These are phyloP conservation scores for Agapanthus africanus DNA, from an alignment of 106 monocot genomes.

Conservation along the genomic window DNA sequence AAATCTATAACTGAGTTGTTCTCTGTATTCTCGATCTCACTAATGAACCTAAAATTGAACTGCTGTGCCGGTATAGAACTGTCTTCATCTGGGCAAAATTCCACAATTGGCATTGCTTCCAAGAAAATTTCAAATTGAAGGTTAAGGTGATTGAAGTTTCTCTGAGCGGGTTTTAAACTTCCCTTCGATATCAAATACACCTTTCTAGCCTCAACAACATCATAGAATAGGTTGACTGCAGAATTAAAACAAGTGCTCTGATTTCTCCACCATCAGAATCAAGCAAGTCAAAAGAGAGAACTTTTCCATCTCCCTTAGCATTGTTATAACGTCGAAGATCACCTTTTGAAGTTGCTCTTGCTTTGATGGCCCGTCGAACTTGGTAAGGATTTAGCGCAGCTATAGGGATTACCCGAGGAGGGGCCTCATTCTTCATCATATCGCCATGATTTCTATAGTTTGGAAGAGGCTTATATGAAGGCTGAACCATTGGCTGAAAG, in stretches of 20 bases:
- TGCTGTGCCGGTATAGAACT: constrained; percentile 69
- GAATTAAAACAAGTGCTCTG: constrained; percentile 83
- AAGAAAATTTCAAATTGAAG: constrained; percentile 90
- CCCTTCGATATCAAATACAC: constrained; percentile 87
- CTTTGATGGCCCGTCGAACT: constrained; percentile 87
- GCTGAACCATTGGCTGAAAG: constrained; percentile 60
- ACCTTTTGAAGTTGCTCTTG: constrained; percentile 79
- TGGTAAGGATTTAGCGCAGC: constrained; percentile 87
- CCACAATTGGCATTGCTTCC: constrained; percentile 61
- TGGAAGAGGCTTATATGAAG: constrained; percentile 83
- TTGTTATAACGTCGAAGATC: constrained; percentile 78
- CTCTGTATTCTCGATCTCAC: constrained; percentile 60
- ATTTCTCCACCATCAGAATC: constrained; percentile 97
- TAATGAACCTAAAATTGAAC: constrained; percentile 69
- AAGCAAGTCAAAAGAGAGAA: constrained; percentile 96
- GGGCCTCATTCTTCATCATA: constrained; percentile 85
- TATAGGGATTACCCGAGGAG: constrained; percentile 78
- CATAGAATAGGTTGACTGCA: constrained; percentile 69
- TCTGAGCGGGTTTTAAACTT: constrained; percentile 77
- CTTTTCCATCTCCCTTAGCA: constrained; percentile 95
- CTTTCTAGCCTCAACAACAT: constrained; percentile 69
- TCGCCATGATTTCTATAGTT: constrained; percentile 63
- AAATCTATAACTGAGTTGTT: constrained; percentile 87
- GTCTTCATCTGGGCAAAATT: constrained; percentile 72
- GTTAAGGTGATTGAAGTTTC: constrained; percentile 84